Evolutionary conservation across 2,329 filamentous ascomycete genomes (phyloP), one percentile per base, ranked within the genome.

Genomic region (Ceratocystis eucalypticola): DNA sequence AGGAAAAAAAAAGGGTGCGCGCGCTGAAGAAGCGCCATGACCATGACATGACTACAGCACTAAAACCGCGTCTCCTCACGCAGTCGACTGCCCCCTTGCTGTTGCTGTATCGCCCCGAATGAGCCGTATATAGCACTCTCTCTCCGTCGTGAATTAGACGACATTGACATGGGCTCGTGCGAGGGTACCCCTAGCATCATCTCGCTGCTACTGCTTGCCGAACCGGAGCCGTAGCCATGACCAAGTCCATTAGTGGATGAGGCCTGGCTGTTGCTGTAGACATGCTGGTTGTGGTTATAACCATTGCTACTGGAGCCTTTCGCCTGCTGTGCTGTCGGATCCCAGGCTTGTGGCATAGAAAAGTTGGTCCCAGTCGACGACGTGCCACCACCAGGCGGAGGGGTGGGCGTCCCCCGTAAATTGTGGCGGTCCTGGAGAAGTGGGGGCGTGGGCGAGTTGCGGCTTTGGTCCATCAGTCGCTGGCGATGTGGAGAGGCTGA

Each of bases 101-200:
- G 48, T 71, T 79, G 66, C 59, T 62, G 66, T 48, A 66, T 76
- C 76, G 67, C 80, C 77, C 71, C 81, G 77, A 72, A 79, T 78
- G 71, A 81, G 77, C 80, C 79, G 68, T 85, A 83, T 73, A 87
- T 83, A 59, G 78, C 77, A 71, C 85, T 87, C 74, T 87, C 84
- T 62, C 84, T 80, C 62, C 83, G 78, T 71, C 79, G 82, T 12
- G 62, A 72, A 65, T 37, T 53, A 6, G 66, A 28, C 41, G 37
- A 17, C 15, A 44, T 41, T 5, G 37, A 41, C 37, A 41, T 53
- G n/a, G n/a, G 17, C 28, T 66, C 66, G 25, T 68, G 64, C 41
- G 66, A 25, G 12, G 37, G 66, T 6, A 68, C 61, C 20, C 66
- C 66, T 37, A 68, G 37, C 64, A 68, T 68, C 64, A 65, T 64